Conservation (phyloP, 139 green algal genomes). For the Chlorella sp. region DNA sequence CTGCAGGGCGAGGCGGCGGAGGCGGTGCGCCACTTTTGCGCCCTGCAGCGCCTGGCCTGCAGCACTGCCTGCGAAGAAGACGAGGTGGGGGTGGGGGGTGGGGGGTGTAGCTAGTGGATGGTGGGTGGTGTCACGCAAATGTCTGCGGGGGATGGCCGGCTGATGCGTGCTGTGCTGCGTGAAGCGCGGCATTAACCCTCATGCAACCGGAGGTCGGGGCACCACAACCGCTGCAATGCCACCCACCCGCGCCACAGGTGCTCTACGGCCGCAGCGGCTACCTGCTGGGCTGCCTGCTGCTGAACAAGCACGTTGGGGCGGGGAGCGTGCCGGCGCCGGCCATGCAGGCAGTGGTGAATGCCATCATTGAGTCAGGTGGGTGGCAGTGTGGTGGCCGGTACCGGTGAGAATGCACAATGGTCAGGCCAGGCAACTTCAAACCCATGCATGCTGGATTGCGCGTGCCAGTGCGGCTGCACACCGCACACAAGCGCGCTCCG, state of each 20-base stretch:
- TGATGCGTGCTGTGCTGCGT: no score
- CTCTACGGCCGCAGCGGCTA: background rate
- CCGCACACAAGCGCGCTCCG: background rate
- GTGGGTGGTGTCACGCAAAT: no score
- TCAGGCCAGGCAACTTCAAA: no score
- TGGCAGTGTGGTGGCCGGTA: no score
- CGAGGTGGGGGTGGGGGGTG: background rate
- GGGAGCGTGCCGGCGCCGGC: background rate
- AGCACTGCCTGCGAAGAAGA: conserved; percentile 11
- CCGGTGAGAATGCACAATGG: no score
- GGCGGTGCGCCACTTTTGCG: background rate
- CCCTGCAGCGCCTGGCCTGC: conserved; percentile 4
- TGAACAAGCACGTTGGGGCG: conserved; percentile 5
- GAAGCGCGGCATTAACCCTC: no score
- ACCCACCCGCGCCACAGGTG: background rate
- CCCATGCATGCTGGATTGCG: background rate
- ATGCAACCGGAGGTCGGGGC: no score
- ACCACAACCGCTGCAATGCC: no score
- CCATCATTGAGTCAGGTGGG: conserved; percentile 10
- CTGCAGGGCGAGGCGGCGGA: background rate
- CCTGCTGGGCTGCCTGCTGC: conserved; percentile 23
- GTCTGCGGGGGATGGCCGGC: no score
- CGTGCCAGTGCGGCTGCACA: background rate
- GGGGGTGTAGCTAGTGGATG: no score
- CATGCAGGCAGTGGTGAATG: conserved; percentile 10